A percentile compares a stretch with the other conserved stretches of the same genome.
Conservation (phyloP, 2,329 filamentous ascomycete species). For the Pseudogymnoascus sp. region DNA sequence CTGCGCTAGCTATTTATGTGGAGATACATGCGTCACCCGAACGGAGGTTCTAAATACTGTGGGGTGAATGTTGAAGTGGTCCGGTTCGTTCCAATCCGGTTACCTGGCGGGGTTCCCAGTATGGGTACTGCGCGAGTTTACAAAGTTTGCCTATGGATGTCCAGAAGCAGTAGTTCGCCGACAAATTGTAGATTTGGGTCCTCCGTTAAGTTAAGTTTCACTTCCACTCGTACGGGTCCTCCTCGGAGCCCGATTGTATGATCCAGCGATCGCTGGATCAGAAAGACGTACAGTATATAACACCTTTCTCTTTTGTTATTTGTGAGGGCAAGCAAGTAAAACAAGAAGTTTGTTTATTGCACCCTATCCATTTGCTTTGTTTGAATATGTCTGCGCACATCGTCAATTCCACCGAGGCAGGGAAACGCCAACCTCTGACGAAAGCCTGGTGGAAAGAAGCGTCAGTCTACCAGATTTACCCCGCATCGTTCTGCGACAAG, state of each 20-base stretch:
- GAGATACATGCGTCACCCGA: not conserved
- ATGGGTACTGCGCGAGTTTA: not conserved
- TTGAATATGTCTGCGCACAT: not conserved
- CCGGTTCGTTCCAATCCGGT: not conserved
- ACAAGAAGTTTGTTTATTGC: not conserved
- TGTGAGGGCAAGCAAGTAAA: not conserved
- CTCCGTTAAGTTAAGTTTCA: not conserved
- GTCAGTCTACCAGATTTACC: conserved; percentile 48
- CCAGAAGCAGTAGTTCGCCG: conserved; percentile 1
- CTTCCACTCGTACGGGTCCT: not conserved
- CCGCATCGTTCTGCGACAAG: conserved; percentile 47
- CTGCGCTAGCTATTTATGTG: not conserved
- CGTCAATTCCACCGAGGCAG: not conserved
- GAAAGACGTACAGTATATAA: not conserved
- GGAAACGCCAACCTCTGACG: not conserved
- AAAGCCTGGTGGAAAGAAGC: conserved; percentile 8
- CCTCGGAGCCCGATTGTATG: not conserved
- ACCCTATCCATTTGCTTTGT: not conserved
- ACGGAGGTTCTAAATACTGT: not conserved
- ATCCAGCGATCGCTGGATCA: not conserved
- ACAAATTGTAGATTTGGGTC: not conserved
- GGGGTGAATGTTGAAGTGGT: not conserved
- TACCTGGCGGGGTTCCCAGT: not conserved
- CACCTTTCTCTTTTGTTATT: not conserved
- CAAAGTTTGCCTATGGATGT: not conserved